Evolutionary conservation across 345 rosid species (phyloP).

Genomic region (Geranium rotundifolium): DNA sequence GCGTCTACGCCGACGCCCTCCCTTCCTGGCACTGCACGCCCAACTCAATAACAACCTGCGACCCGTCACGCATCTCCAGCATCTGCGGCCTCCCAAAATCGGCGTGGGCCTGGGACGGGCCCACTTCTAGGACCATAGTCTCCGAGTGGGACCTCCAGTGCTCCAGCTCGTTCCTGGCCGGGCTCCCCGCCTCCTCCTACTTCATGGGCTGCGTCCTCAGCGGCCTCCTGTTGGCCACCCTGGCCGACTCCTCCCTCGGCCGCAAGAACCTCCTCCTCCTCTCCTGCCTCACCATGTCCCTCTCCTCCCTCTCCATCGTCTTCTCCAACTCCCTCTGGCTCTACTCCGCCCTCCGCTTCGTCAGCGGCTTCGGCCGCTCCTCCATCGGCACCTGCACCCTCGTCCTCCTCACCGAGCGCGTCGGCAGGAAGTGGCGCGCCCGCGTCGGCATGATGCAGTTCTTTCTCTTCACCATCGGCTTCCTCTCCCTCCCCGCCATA

Average conservation of each 20-base stretch:
- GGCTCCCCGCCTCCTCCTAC: slow-evolving; percentile 16
- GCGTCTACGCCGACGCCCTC: slow-evolving; percentile 12
- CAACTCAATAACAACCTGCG: not conserved
- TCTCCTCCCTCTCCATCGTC: slow-evolving; percentile 16
- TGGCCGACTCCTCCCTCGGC: slow-evolving; percentile 27
- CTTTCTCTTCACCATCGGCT: slow-evolving; percentile 34
- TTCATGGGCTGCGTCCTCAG: slow-evolving; percentile 24
- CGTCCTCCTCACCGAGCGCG: slow-evolving; percentile 32
- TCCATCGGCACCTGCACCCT: slow-evolving; percentile 19
- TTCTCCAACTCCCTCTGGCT: slow-evolving; percentile 28
- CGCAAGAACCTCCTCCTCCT: slow-evolving; percentile 28
- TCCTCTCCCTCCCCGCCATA: slow-evolving; percentile 31
- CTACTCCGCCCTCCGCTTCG: slow-evolving; percentile 20
- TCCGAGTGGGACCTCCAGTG: slow-evolving; percentile 20
- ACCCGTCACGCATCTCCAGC: slow-evolving; percentile 1
- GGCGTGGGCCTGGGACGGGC: slow-evolving; percentile 11
- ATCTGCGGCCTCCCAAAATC: not conserved
- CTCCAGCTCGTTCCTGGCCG: slow-evolving; percentile 6
- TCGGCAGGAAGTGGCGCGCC: slow-evolving; percentile 35
- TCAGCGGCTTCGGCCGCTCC: slow-evolving; percentile 24
- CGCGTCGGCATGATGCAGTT: slow-evolving; percentile 33
- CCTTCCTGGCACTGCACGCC: slow-evolving; percentile 15
- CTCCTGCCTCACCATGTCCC: slow-evolving; percentile 21
- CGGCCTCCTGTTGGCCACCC: slow-evolving; percentile 17
- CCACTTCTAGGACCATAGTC: slow-evolving; percentile 3